Evolutionary conservation across 306 rosid species (phyloP).

Genomic region (Castanopsis chinensis): DNA sequence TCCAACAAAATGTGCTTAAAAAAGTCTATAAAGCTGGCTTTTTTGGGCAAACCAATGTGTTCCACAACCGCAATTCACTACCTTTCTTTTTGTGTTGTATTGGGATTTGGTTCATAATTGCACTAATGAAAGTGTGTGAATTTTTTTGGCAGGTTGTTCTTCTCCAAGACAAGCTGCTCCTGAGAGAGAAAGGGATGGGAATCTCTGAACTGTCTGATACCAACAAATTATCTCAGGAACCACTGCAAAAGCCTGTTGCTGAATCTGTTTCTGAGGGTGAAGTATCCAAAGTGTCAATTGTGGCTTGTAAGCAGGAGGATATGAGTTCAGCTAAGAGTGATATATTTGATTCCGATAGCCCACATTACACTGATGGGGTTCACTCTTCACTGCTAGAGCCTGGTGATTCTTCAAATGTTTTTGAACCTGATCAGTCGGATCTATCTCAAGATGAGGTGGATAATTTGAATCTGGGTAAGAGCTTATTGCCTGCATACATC

Average conservation of each 20-base stretch:
- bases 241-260: conserved; percentile 13
- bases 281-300: conserved; percentile 49
- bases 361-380: conserved; percentile 58
- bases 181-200: conserved; percentile 36
- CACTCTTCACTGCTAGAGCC: conserved; percentile 51
- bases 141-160: conserved; percentile 40
- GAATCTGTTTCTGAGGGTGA: conserved; percentile 50
- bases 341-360: conserved; percentile 66
- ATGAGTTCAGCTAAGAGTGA: conserved; percentile 65
- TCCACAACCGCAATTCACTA: not conserved
- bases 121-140: not conserved
- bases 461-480: conserved; percentile 40
- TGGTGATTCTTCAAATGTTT: conserved; percentile 57
- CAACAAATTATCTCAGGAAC: conserved; percentile 31
- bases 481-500: conserved; percentile 47
- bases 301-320: conserved; percentile 53
- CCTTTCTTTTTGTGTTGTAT: not conserved
- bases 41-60: too few species aligned
- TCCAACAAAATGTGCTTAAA: too few species aligned
- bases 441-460: conserved; percentile 80
- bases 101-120: not conserved
- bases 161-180: conserved; percentile 46
- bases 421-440: conserved; percentile 70
- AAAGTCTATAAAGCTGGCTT: too few species aligned
- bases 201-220: conserved; percentile 31